phyloP scores from a whole-genome alignment of 2,329 filamentous ascomycete genomes.

The Colletotrichum sp. region DNA sequence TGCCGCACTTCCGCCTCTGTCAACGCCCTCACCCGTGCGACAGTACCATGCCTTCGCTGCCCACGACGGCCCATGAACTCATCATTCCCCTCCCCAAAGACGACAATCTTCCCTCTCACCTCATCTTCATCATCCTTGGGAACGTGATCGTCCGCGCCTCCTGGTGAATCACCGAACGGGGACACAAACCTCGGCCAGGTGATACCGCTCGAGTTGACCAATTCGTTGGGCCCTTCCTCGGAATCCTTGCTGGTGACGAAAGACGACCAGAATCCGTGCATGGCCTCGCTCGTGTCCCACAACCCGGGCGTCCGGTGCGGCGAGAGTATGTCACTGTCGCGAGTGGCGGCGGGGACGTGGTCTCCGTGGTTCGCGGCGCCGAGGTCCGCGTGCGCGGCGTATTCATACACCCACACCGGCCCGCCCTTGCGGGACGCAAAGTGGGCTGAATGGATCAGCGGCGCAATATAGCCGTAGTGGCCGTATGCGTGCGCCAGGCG shows the following conservation, averaged over 20 bases:
- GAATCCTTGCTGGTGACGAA: constrained; percentile 31
- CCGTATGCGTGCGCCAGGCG: constrained; percentile 66
- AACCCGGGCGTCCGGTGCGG: constrained; percentile 47
- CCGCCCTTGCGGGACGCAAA: constrained; percentile 36
- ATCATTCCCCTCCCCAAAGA: constrained; percentile 67
- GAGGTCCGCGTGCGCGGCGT: constrained; percentile 50
- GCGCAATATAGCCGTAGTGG: constrained; percentile 69
- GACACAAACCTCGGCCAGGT: constrained; percentile 50
- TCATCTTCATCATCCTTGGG: not conserved
- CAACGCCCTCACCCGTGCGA: constrained; percentile 46
- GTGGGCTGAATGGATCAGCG: constrained; percentile 65
- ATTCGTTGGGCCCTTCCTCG: constrained; percentile 5
- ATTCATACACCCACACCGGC: constrained; percentile 63
- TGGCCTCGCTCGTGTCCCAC: constrained; percentile 35
- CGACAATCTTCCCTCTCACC: constrained; percentile 44
- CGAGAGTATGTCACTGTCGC: constrained; percentile 41
- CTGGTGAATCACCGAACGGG: constrained; percentile 33
- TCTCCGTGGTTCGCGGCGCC: constrained; percentile 53
- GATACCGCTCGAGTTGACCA: constrained; percentile 21
- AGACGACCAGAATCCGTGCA: constrained; percentile 45
- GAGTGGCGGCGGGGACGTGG: constrained; percentile 47
- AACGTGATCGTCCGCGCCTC: not conserved
- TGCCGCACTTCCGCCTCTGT: constrained; percentile 50
- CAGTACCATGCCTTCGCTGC: constrained; percentile 41
- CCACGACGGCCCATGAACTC: constrained; percentile 45